Base-by-base conservation (phyloP, 2,329 filamentous ascomycete species). In the Akanthomyces lecanii region DNA sequence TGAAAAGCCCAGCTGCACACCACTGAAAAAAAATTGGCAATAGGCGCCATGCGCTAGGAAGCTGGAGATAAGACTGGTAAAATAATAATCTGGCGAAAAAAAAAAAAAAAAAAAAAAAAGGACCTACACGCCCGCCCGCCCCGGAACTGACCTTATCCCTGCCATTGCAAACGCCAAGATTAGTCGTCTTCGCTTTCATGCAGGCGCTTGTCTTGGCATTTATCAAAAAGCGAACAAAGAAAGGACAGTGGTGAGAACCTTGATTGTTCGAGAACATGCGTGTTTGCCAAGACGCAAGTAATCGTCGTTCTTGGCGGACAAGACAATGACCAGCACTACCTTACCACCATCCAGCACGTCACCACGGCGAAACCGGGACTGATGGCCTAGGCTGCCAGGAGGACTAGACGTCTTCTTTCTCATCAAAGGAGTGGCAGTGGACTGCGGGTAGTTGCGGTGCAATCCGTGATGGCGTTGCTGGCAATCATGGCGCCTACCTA, bases 221-320 rank as follows among this genome's bases (percentile, higher is more conserved):
- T 28, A 42, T 42, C 21, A 30, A 8, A 42, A n/a, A 48, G 21
- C 33, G 33, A 48, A 16, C 11, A 42, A 16, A 21, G n/a, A 48
- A 18, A 21, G 5, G 18, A 21, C 1, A 16, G n/a, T 4, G 52
- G 10, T 16, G 5, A 14, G 33, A 50, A 36, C 40, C 40, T 47
- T 45, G 54, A 33, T 57, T 50, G 56, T 50, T 59, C 56, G 50
- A 47, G 56, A 59, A 59, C 56, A 33, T 25, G 45, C 40, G 30
- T 10, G 25, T 25, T 51, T 51, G 56, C 56, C 56, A 59, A 59
- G 56, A 42, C 16, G 16, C 36, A 40, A 8, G 45, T 40, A 42
- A 50, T 59, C 33, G 56, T 50, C 21, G 52, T 11, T 51, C 56
- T 59, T 51, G 56, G 56, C 56, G n/a, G 56, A 48, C 42, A 36